Percentiles rank a stretch among this genome's conserved stretches.
Evolutionary conservation across 2,329 filamentous ascomycete species (phyloP).

Genomic region (Geosmithia putterillii): DNA sequence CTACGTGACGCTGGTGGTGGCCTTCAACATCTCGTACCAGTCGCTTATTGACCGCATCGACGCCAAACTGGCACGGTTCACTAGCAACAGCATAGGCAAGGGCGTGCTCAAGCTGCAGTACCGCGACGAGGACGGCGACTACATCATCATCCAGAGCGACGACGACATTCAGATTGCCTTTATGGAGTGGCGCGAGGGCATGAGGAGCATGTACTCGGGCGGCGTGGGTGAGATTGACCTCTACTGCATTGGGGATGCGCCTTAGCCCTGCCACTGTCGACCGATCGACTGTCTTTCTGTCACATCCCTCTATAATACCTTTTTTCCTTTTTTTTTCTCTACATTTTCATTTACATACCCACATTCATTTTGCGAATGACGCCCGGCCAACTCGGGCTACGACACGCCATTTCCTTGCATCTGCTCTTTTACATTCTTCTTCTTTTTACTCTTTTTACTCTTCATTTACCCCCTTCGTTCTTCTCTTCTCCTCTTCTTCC

Average conservation of each 20-base stretch:
- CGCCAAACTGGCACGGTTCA: constrained; percentile 81
- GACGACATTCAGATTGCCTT: constrained; percentile 96
- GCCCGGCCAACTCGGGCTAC: too few relatives aligned
- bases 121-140: constrained; percentile 83
- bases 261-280: too few relatives aligned
- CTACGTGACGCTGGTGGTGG: constrained; percentile 90
- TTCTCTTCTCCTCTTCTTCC: too few relatives aligned
- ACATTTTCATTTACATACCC: background rate
- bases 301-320: constrained; percentile 2
- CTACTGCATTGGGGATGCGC: constrained; percentile 56
- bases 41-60: constrained; percentile 92
- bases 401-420: too few relatives aligned
- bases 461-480: too few relatives aligned
- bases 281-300: too few relatives aligned
- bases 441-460: too few relatives aligned
- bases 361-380: background rate
- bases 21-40: constrained; percentile 89
- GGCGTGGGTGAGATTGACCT: constrained; percentile 84
- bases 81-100: constrained; percentile 68
- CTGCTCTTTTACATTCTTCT: background rate
- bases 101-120: constrained; percentile 82
- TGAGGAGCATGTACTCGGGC: constrained; percentile 42
- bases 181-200: constrained; percentile 77
- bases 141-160: constrained; percentile 85
- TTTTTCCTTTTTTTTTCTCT: constrained; percentile 11